phyloP scores from a whole-genome alignment of 2,329 filamentous ascomycete species.

The Clarireedia paspali region DNA sequence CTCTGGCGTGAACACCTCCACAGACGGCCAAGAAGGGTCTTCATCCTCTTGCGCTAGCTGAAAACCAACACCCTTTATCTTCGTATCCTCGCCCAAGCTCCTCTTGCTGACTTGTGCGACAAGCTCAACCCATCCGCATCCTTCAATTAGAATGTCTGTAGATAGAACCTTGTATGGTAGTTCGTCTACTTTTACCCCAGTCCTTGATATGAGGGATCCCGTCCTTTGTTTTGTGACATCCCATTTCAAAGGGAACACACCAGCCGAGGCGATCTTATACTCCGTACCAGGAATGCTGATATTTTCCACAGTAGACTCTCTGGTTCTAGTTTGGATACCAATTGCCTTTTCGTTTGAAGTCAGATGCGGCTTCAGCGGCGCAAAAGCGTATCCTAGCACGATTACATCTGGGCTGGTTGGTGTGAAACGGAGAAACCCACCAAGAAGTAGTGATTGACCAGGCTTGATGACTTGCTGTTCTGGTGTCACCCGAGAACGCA shows the following conservation, averaged over 20 bases:
- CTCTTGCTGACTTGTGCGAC: constrained; percentile 68
- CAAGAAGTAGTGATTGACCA: constrained; percentile 73
- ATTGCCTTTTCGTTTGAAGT: constrained; percentile 76
- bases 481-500: constrained; percentile 69
- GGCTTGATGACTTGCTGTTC: constrained; percentile 66
- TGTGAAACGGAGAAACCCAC: constrained; percentile 82
- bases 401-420: constrained; percentile 57
- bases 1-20: constrained; percentile 80
- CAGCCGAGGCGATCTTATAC: constrained; percentile 58
- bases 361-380: constrained; percentile 62
- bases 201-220: constrained; percentile 60
- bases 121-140: constrained; percentile 88
- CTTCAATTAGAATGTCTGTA: constrained; percentile 82
- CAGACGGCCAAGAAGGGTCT: constrained; percentile 49
- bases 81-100: not conserved
- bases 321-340: constrained; percentile 58
- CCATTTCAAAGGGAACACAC: constrained; percentile 65
- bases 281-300: constrained; percentile 54
- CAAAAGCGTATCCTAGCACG: constrained; percentile 80
- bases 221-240: constrained; percentile 78
- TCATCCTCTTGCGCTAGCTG: constrained; percentile 7
- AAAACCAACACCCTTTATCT: not conserved
- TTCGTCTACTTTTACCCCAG: constrained; percentile 54
- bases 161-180: constrained; percentile 76
- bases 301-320: constrained; percentile 51